Evolutionary conservation across 2,329 filamentous ascomycete species (phyloP).

Genomic region (Venturia carpophila): DNA sequence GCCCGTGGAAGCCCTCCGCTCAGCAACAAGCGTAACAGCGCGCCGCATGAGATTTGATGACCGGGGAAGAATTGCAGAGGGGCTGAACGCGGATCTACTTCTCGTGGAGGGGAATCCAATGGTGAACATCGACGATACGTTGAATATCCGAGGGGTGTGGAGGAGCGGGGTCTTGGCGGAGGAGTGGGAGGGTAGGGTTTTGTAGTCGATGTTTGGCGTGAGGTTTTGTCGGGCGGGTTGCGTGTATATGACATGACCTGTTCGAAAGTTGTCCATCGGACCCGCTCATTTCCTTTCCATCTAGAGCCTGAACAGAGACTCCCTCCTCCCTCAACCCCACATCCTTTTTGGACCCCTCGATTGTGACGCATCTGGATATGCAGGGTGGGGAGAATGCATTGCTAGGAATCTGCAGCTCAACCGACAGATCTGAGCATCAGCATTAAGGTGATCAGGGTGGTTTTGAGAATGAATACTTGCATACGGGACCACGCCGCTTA

Average conservation of each 20-base stretch:
- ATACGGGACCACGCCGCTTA: background rate
- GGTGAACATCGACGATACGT: conserved; percentile 33
- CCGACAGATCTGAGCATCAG: background rate
- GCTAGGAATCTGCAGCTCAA: no score
- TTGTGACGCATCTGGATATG: no score
- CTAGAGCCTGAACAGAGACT: no score
- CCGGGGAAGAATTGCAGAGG: conserved; percentile 34
- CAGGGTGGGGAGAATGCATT: no score
- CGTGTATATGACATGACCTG: no score
- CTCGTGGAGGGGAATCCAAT: conserved; percentile 39
- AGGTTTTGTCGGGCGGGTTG: no score
- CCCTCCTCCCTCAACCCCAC: no score
- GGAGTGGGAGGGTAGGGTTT: conserved; percentile 21
- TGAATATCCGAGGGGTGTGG: conserved; percentile 39
- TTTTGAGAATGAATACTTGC: background rate
- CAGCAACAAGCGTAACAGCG: conserved; percentile 36
- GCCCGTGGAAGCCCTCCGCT: conserved; percentile 34
- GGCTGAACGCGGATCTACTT: conserved; percentile 36
- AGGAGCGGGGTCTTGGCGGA: conserved; percentile 31
- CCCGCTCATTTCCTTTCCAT: no score
- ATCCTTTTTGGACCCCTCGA: no score
- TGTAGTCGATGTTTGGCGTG: background rate
- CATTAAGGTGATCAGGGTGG: no score
- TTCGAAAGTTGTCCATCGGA: no score
- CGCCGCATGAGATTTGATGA: conserved; percentile 35